Evolutionary conservation across 768 basidiomycete species (phyloP).

Genomic region (Boletellus emodensis): DNA sequence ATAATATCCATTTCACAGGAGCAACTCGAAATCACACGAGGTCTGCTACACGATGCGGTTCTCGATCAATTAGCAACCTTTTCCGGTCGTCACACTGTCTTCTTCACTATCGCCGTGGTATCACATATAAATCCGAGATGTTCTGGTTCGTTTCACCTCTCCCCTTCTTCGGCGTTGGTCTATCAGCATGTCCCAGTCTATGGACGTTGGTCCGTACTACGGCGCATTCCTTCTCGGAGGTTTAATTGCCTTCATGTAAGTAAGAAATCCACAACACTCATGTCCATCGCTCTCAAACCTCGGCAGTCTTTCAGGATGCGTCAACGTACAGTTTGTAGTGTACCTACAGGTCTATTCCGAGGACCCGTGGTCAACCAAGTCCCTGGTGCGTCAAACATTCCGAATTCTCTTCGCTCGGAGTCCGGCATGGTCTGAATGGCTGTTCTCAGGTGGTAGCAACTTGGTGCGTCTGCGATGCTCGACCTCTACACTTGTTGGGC

Average conservation of each 20-base stretch:
- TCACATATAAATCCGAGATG: too few species aligned
- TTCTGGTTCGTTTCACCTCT: too few species aligned
- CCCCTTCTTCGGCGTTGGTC: neutral
- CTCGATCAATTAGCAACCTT: too few species aligned
- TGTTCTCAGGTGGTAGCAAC: constrained; percentile 16
- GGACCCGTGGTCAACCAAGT: constrained; percentile 15
- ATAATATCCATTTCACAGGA: too few species aligned
- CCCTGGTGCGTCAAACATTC: constrained; percentile 10
- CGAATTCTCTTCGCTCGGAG: too few species aligned
- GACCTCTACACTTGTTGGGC: neutral
- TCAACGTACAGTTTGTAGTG: constrained; percentile 23
- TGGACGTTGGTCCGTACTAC: neutral
- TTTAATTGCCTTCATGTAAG: constrained; percentile 17
- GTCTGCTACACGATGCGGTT: too few species aligned
- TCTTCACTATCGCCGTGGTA: too few species aligned
- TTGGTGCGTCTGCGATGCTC: constrained; percentile 10
- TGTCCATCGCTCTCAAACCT: neutral
- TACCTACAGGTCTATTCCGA: constrained; percentile 15
- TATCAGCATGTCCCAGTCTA: too few species aligned
- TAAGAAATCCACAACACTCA: neutral
- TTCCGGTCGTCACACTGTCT: too few species aligned
- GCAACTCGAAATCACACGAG: too few species aligned
- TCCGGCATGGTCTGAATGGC: neutral
- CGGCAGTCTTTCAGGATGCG: constrained; percentile 24
- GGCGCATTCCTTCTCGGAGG: constrained; percentile 22